Conservation (phyloP, 2,329 filamentous ascomycete genomes). For the Ascocoryne sarcoides region DNA sequence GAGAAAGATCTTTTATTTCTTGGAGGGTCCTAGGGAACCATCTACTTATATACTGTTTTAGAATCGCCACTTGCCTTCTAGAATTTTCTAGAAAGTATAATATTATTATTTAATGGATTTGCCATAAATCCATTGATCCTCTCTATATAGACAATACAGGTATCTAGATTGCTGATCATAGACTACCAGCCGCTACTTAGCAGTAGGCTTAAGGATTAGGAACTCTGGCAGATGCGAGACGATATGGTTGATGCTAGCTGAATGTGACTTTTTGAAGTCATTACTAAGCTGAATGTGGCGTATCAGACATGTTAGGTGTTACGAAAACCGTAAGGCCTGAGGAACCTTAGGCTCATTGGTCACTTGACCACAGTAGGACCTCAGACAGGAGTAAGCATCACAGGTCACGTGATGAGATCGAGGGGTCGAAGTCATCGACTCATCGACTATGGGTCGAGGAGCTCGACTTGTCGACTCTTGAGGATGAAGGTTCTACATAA, state of each 20-base stretch:
- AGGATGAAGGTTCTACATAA: too few relatives aligned
- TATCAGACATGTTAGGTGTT: too few relatives aligned
- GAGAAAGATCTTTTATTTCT: not conserved
- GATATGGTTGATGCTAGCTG: slow-evolving; percentile 8
- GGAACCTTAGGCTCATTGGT: too few relatives aligned
- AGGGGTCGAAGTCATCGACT: too few relatives aligned
- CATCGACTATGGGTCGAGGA: too few relatives aligned
- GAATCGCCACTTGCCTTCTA: slow-evolving; percentile 1
- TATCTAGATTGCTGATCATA: not conserved
- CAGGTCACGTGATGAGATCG: too few relatives aligned
- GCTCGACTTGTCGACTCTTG: too few relatives aligned
- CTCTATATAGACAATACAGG: not conserved
- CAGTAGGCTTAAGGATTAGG: slow-evolving; percentile 6
- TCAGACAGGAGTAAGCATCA: too few relatives aligned
- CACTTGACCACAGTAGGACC: too few relatives aligned
- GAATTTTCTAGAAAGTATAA: not conserved
- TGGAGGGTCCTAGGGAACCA: slow-evolving; percentile 2
- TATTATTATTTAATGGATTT: not conserved
- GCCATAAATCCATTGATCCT: not conserved
- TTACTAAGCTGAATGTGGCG: slow-evolving; percentile 9
- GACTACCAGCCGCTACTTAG: slow-evolving; percentile 3
- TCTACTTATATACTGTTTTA: slow-evolving; percentile 1
- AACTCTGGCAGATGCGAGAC: slow-evolving; percentile 4
- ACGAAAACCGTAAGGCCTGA: too few relatives aligned
- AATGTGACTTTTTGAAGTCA: slow-evolving; percentile 6